phyloP scores from a whole-genome alignment of 441 rosid species.

The Croton setiger region DNA sequence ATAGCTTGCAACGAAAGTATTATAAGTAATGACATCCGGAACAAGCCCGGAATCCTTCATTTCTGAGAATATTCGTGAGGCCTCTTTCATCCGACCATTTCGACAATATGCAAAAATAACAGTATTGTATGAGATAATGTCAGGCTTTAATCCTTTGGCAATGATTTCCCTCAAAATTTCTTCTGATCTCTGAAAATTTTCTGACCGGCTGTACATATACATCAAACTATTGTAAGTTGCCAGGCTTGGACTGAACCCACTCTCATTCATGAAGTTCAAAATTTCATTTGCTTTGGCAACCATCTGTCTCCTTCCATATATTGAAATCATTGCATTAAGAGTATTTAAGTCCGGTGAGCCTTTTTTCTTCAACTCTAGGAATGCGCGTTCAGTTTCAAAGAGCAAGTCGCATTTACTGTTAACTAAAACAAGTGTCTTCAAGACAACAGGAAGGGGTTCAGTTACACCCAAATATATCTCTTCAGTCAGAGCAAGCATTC shows the following conservation, averaged over 20 bases:
- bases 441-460: slow-evolving; percentile 66
- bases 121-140: slow-evolving; percentile 81
- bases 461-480: slow-evolving; percentile 72
- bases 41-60: slow-evolving; percentile 58
- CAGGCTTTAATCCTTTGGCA: slow-evolving; percentile 71
- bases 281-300: slow-evolving; percentile 60
- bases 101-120: slow-evolving; percentile 81
- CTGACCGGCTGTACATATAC: slow-evolving; percentile 83
- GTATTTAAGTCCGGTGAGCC: slow-evolving; percentile 75
- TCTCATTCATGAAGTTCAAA: slow-evolving; percentile 68
- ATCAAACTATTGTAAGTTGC: slow-evolving; percentile 88
- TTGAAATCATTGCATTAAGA: slow-evolving; percentile 81
- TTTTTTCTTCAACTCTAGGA: slow-evolving; percentile 61
- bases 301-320: slow-evolving; percentile 90
- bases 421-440: slow-evolving; percentile 88
- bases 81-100: slow-evolving; percentile 86
- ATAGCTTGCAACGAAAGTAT: slow-evolving; percentile 75
- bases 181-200: slow-evolving; percentile 63
- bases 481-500: slow-evolving; percentile 70
- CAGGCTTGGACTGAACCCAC: slow-evolving; percentile 70
- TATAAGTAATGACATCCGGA: slow-evolving; percentile 82
- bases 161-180: slow-evolving; percentile 58
- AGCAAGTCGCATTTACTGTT: slow-evolving; percentile 77
- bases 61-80: slow-evolving; percentile 68
- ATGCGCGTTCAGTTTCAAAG: slow-evolving; percentile 71